Evolutionary conservation across 73 alveolate species (phyloP).

Genomic region (Breviolum minutum): DNA sequence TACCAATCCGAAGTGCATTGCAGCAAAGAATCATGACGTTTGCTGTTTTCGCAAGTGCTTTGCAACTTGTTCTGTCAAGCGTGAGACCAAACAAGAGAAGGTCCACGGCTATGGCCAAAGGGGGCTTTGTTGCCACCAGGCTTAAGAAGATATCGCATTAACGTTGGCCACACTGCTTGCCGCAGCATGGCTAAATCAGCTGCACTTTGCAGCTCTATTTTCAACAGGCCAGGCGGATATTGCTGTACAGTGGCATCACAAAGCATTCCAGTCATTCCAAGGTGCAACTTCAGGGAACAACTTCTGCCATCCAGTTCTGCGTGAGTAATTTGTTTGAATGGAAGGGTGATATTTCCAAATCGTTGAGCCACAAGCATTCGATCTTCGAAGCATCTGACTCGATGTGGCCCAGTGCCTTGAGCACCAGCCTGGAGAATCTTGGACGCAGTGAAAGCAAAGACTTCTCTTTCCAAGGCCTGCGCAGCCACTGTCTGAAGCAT

Average conservation of each 20-base stretch:
- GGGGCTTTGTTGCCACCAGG: background rate
- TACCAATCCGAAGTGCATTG: background rate
- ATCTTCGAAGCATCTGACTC: slow-evolving; percentile 44
- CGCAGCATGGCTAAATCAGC: slow-evolving; percentile 64
- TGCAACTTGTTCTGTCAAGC: slow-evolving; percentile 34
- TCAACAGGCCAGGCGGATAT: slow-evolving; percentile 27
- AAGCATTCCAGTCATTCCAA: background rate
- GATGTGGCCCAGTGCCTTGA: slow-evolving; percentile 39
- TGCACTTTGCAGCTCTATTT: slow-evolving; percentile 38
- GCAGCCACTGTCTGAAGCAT: background rate
- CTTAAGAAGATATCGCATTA: slow-evolving; percentile 32
- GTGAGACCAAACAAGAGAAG: slow-evolving; percentile 81
- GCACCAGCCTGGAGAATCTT: background rate
- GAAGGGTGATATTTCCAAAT: background rate
- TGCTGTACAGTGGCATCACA: background rate
- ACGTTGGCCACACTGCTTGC: slow-evolving; percentile 34
- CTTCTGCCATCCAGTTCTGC: slow-evolving; percentile 70
- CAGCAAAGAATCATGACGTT: background rate
- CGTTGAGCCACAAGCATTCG: slow-evolving; percentile 19
- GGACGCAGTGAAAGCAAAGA: slow-evolving; percentile 40
- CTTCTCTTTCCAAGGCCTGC: background rate
- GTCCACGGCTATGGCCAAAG: slow-evolving; percentile 33
- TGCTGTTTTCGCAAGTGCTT: background rate
- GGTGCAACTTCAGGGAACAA: slow-evolving; percentile 12
- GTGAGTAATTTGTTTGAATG: slow-evolving; percentile 31